A percentile compares a stretch with the other conserved stretches of the same genome.
phyloP scores from a whole-genome alignment of 202 grass and related monocot genomes.

The Hordeum pubiflorum region DNA sequence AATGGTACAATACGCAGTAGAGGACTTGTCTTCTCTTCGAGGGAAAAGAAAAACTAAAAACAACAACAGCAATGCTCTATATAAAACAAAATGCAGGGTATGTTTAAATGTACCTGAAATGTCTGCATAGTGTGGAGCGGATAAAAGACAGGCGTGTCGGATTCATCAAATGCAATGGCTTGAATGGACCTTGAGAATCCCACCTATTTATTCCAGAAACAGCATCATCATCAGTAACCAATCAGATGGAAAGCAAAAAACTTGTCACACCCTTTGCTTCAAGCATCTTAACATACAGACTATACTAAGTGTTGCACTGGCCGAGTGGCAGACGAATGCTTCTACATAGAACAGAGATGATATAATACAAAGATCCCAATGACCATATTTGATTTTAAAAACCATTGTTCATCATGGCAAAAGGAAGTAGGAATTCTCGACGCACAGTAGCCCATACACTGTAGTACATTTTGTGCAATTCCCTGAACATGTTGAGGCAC shows the following conservation, averaged over 20 bases:
- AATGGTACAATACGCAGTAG: background rate
- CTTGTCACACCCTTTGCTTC: background rate
- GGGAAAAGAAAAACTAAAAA: background rate
- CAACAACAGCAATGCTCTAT: background rate
- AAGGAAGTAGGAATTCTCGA: background rate
- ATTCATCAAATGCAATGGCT: constrained; percentile 94
- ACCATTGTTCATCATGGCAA: background rate
- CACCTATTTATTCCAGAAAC: constrained; percentile 60
- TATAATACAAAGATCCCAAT: background rate
- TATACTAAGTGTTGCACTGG: background rate
- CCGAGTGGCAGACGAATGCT: background rate
- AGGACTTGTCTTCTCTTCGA: background rate
- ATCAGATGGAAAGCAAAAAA: background rate
- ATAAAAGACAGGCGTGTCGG: constrained; percentile 77
- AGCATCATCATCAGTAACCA: background rate
- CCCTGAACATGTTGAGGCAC: background rate
- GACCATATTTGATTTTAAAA: background rate
- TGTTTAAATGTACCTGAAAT: constrained; percentile 56
- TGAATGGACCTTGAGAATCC: constrained; percentile 84
- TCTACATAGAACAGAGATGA: background rate
- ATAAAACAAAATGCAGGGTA: background rate
- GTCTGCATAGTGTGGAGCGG: constrained; percentile 70
- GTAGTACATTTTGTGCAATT: background rate
- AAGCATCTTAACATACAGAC: background rate
- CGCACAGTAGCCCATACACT: background rate